Evolutionary conservation across 2,329 filamentous ascomycete genomes (phyloP).

Genomic region (Bipolaris oryzae): DNA sequence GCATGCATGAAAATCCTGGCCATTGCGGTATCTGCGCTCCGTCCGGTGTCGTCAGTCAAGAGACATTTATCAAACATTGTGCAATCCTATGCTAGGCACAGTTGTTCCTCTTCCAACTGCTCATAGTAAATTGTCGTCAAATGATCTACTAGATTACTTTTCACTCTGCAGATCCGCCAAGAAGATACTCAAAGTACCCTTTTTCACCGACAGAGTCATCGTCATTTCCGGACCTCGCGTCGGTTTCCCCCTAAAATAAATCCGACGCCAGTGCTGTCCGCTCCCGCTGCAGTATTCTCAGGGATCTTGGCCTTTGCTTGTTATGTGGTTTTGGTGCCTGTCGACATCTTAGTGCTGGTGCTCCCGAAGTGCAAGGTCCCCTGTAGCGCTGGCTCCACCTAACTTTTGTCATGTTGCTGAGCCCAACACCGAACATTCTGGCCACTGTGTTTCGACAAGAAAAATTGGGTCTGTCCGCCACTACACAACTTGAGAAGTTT

Average conservation of each 20-base stretch:
- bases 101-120: slow-evolving; percentile 2
- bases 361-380: slow-evolving; percentile 25
- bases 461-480: slow-evolving; percentile 33
- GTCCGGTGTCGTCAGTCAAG: slow-evolving; percentile 31
- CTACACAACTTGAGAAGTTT: slow-evolving; percentile 23
- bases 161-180: slow-evolving; percentile 19
- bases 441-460: slow-evolving; percentile 29
- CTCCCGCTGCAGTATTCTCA: slow-evolving; percentile 31
- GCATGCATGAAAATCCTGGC: slow-evolving; percentile 32
- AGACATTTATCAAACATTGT: slow-evolving; percentile 16
- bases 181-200: slow-evolving; percentile 13
- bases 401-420: slow-evolving; percentile 35
- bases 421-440: slow-evolving; percentile 41
- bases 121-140: slow-evolving; percentile 7
- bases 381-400: slow-evolving; percentile 31
- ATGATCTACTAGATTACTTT: slow-evolving; percentile 13
- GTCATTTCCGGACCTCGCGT: slow-evolving; percentile 15
- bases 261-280: slow-evolving; percentile 29
- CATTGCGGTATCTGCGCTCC: slow-evolving; percentile 23
- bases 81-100: slow-evolving; percentile 5
- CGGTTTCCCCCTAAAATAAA: slow-evolving; percentile 26
- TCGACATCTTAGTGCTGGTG: slow-evolving; percentile 25
- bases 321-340: slow-evolving; percentile 17
- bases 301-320: slow-evolving; percentile 23
- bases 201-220: slow-evolving; percentile 18